These are phyloP conservation scores for Fusarium xyrophilum DNA, from an alignment of 2,329 filamentous ascomycete genomes.

Conservation along the genomic window DNA sequence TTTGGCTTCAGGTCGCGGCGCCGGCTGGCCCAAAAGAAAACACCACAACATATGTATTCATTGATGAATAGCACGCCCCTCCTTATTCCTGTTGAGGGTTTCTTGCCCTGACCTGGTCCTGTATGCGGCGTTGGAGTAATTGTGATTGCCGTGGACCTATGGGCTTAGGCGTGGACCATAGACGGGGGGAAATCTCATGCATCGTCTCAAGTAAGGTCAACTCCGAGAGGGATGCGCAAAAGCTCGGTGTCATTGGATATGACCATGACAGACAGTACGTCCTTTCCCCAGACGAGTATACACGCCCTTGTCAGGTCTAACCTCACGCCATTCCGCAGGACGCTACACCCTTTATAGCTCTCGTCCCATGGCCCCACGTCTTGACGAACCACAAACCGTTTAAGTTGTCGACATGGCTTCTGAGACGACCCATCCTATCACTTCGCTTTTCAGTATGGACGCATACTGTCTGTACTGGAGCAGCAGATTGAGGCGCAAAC, in stretches of 20 bases:
- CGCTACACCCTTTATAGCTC: constrained; percentile 41
- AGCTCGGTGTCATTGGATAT: constrained; percentile 25
- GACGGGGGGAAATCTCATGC: constrained; percentile 22
- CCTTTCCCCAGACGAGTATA: constrained; percentile 38
- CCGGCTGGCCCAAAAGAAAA: constrained; percentile 27
- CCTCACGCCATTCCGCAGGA: constrained; percentile 43
- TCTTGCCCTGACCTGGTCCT: constrained; percentile 10
- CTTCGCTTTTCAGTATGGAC: constrained; percentile 19
- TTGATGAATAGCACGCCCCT: constrained; percentile 16
- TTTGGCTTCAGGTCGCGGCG: constrained; percentile 34
- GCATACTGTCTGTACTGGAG: constrained; percentile 10
- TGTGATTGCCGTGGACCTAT: constrained; percentile 36
- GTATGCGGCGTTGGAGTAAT: constrained; percentile 1
- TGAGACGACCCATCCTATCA: constrained; percentile 35
- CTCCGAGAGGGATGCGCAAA: constrained; percentile 23
- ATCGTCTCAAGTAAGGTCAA: constrained; percentile 32
- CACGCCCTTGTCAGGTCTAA: constrained; percentile 30
- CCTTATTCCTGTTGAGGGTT: constrained; percentile 11
- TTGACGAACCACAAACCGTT: constrained; percentile 34
- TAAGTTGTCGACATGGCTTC: constrained; percentile 21
- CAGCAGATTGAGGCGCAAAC: constrained; percentile 25
- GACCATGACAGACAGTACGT: constrained; percentile 10
- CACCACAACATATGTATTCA: constrained; percentile 6
- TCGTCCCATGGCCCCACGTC: constrained; percentile 40
- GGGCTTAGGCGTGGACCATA: constrained; percentile 19